These are phyloP conservation scores for Coleophoma crateriformis DNA, from an alignment of 2,329 filamentous ascomycete species.

Conservation along the genomic window DNA sequence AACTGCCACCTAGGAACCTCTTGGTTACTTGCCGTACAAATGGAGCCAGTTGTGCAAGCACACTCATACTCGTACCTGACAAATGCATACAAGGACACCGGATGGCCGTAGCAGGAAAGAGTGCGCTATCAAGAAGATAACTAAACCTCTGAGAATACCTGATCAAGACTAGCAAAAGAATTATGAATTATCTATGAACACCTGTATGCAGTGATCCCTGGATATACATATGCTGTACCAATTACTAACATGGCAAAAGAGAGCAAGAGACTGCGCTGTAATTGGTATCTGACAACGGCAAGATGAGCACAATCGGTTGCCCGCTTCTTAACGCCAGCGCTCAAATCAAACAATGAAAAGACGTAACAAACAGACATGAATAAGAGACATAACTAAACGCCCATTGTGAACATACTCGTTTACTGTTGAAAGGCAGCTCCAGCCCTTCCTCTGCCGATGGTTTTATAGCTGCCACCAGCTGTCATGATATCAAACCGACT, in stretches of 20 bases:
- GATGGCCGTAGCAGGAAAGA: too few species aligned
- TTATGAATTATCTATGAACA: too few species aligned
- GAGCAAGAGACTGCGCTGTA: constrained; percentile 5
- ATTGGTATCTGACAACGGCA: constrained; percentile 11
- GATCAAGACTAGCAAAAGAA: too few species aligned
- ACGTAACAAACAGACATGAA: too few species aligned
- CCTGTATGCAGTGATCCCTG: too few species aligned
- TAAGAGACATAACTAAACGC: constrained; percentile 4
- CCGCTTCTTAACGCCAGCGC: constrained; percentile 21
- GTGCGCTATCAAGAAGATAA: too few species aligned
- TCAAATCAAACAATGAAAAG: constrained; percentile 10
- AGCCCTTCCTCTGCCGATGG: constrained; percentile 21
- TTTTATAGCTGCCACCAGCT: constrained; percentile 25
- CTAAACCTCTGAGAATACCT: too few species aligned
- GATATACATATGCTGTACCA: constrained; percentile 1
- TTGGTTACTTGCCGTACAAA: too few species aligned
- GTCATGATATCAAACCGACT: constrained; percentile 27
- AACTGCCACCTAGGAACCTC: too few species aligned
- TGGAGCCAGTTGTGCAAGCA: too few species aligned
- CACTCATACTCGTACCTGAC: too few species aligned
- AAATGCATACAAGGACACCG: too few species aligned
- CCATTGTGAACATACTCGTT: background rate
- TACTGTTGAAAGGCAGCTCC: constrained; percentile 26
- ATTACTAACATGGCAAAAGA: background rate
- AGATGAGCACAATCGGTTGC: constrained; percentile 3